These are phyloP conservation scores for Lactifluus hygrophoroides DNA, from an alignment of 768 basidiomycete genomes.

Conservation along the genomic window DNA sequence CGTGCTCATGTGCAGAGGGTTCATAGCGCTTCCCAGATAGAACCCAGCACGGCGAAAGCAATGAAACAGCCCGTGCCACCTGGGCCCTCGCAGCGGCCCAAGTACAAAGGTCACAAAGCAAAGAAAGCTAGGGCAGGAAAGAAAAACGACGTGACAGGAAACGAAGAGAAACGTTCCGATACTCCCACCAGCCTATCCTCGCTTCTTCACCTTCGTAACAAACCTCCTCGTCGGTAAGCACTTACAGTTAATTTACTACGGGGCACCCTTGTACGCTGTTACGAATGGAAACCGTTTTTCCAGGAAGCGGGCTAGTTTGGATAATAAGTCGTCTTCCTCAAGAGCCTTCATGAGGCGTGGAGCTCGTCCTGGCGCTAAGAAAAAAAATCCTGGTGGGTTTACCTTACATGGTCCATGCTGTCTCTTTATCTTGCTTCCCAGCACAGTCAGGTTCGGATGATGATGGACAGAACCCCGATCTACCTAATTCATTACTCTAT, in stretches of 20 bases:
- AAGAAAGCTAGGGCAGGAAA: neutral
- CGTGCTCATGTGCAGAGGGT: neutral
- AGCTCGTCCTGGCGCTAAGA: neutral
- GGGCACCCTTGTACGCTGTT: neutral
- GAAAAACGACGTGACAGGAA: neutral
- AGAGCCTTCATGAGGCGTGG: neutral
- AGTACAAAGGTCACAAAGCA: neutral
- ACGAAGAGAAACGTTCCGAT: too few relatives aligned
- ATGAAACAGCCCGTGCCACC: neutral
- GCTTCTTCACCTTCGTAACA: neutral
- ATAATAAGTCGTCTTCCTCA: neutral
- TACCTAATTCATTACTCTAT: conserved; percentile 3
- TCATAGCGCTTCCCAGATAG: neutral
- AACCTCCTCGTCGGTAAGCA: neutral
- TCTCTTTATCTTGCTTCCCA: neutral
- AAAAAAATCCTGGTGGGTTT: neutral
- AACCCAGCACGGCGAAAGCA: neutral
- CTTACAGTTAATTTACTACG: neutral
- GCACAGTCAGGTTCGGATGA: neutral
- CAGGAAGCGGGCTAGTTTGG: neutral
- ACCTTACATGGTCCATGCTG: neutral
- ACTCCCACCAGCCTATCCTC: neutral
- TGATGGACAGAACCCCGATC: neutral
- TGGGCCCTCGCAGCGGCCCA: neutral
- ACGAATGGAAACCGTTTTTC: neutral